A percentile compares a stretch with the other conserved stretches of the same genome.
Evolutionary conservation across 2,329 filamentous ascomycete genomes (phyloP).

Genomic region (Geosmithia morbida): DNA sequence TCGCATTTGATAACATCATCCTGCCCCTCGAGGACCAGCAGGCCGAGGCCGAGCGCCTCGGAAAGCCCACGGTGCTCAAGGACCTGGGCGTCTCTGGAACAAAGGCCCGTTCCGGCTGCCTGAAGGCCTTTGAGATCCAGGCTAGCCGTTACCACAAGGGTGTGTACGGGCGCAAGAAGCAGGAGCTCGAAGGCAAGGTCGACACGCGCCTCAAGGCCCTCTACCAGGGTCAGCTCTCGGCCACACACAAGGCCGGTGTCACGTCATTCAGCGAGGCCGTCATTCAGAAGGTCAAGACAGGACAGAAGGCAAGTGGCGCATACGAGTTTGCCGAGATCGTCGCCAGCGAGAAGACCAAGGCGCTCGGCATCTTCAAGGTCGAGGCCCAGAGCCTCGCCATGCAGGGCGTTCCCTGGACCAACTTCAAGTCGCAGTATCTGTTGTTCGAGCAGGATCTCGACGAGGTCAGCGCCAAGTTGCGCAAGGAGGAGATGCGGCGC

Average conservation of each 20-base stretch:
- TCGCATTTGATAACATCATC: conserved; percentile 72
- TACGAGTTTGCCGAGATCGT: conserved; percentile 98
- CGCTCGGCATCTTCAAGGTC: conserved; percentile 59
- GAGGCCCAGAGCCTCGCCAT: conserved; percentile 65
- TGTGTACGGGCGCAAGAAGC: conserved; percentile 74
- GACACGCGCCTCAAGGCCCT: conserved; percentile 79
- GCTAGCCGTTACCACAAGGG: conserved; percentile 94
- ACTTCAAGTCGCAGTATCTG: conserved; percentile 65
- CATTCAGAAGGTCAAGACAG: conserved; percentile 70
- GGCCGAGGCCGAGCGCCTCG: conserved; percentile 56
- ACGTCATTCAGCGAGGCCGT: conserved; percentile 78
- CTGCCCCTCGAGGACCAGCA: conserved; percentile 77
- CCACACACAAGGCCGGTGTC: conserved; percentile 81
- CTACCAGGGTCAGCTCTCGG: conserved; percentile 75
- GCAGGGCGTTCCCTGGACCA: conserved; percentile 72
- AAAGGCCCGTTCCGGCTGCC: conserved; percentile 52
- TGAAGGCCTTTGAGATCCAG: conserved; percentile 78
- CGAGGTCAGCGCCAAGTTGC: conserved; percentile 68
- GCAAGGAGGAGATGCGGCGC: conserved; percentile 92
- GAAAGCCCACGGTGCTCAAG: conserved; percentile 56
- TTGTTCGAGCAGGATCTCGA: conserved; percentile 86
- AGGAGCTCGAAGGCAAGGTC: conserved; percentile 74
- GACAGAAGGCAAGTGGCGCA: conserved; percentile 77
- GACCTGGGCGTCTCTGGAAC: conserved; percentile 65
- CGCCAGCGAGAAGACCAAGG: conserved; percentile 61